A percentile compares a stretch with the other conserved stretches of the same genome.
These are phyloP conservation scores for Litchi chinensis DNA, from an alignment of 345 rosid species.

Conservation along the genomic window DNA sequence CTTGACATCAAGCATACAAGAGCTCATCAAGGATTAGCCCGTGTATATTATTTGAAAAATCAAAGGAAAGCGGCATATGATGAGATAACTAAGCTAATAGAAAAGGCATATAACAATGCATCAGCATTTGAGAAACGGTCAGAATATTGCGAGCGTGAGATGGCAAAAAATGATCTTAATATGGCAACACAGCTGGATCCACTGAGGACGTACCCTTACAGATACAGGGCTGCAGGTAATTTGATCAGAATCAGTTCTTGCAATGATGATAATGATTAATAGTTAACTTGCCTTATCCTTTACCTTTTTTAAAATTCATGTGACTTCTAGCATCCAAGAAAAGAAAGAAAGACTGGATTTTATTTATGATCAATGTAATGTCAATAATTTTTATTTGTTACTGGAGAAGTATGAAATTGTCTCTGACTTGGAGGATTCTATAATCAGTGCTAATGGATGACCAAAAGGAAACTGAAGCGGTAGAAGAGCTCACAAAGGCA, in stretches of 20 bases:
- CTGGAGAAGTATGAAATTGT: neutral
- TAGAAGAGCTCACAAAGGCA: constrained; percentile 85
- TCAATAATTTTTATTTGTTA: neutral
- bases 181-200: constrained; percentile 87
- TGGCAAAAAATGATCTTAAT: constrained; percentile 76
- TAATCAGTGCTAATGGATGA: constrained; percentile 89
- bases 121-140: constrained; percentile 94
- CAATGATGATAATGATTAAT: neutral
- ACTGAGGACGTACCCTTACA: constrained; percentile 88
- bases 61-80: constrained; percentile 76
- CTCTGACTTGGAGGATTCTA: constrained; percentile 21
- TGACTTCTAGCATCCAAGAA: neutral
- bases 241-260: constrained; percentile 1
- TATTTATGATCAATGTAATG: neutral
- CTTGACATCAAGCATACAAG: constrained; percentile 87
- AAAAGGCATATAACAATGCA: constrained; percentile 66
- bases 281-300: neutral
- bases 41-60: constrained; percentile 65
- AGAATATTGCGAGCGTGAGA: constrained; percentile 84
- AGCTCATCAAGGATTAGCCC: constrained; percentile 98
- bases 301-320: neutral
- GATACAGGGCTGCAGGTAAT: constrained; percentile 96
- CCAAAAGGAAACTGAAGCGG: constrained; percentile 80
- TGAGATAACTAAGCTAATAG: constrained; percentile 91
- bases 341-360: constrained; percentile 1